Evolutionary conservation across 2,329 filamentous ascomycete genomes (phyloP), one percentile per base, ranked within the genome.

Genomic region (Xylaria multiplex): DNA sequence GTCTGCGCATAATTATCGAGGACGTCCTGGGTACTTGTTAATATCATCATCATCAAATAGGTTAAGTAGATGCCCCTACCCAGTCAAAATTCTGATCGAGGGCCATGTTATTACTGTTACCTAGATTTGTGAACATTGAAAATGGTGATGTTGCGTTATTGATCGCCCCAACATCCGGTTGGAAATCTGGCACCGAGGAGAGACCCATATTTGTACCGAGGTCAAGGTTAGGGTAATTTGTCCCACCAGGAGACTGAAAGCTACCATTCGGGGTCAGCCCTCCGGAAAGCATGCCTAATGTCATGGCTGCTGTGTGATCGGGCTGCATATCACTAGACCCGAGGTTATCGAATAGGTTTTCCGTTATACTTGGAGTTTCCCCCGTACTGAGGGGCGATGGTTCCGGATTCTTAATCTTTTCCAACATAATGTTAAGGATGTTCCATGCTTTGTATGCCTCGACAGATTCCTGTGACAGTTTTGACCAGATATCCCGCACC

Each of bases 361-460:
- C 71, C 5, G 64, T 50, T 54, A 69, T 73, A 19, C 59, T 65
- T 6, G 69, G 37, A 5, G 64, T 53, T 24, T 56, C 53, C 45
- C 67, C 68, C 24, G 69, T 64, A 35, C 62, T 64, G 6, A 30
- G 37, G n/a, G 71, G 66, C 9, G 67, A 42, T 9, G 70, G 65
- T 24, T 77, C 77, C 9, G 85, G 82, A 62, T 80, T 81, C 72
- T 86, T 90, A 60, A 97, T 84, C 77, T 96, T 96, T 37, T 89
- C 85, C 50, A 98, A 81, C 87, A 98, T 93, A 58, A 97, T 89
- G 24, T 89, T 89, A n/a, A 98, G 82, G 27, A 95, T 86, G 48
- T 88, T 88, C 46, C 88, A 88, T 1, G 93, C 95, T 80, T 98
- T 98, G 81, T 90, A 94, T 0, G 94, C 93, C 71, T 98, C 95